Base-by-base conservation (phyloP, 805 yeast genomes). In the Candida argentea region DNA sequence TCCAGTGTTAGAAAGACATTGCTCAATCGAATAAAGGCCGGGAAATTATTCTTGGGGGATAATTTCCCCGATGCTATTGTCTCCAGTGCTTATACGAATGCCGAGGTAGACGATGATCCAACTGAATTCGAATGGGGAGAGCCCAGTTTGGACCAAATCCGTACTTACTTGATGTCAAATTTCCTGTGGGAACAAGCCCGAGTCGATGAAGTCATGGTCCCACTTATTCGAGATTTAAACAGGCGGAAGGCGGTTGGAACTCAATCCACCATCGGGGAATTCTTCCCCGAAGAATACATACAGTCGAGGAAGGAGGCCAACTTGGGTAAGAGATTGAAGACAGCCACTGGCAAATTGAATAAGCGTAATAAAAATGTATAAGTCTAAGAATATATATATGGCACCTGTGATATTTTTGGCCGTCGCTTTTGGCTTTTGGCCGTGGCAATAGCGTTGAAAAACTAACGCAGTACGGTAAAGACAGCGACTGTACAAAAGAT, bases 91-190 rank as follows among this genome's bases (percentile, higher is more conserved):
- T 91, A 91, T 49, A 36, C 65, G 13, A 46, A 61, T 7, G 95
- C 99, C 0, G 84, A 77, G 19, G 95, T 91, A 3, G 97, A 91
- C 48, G 65, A 65, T 22, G 95, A 87, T 47, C 57, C 59, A 25
- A 80, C 87, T 0, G 65, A 68, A 30, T 87, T 91, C 53, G 69
- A 69, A 26, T 91, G 98, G 98, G 97, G 96, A 0, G 55, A 62
- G 2, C 95, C 96, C 0, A 85, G 83, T 47, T 53, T 87, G 33
- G 96, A 86, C 41, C 74, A 73, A 38, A 57, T 91, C 28, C 57
- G 96, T 17, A 61, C 71, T 1, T 87, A 70, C 40, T 58, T 91
- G 50, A 70, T 69, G 67, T 61, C 55, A 25, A 73, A 73, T 25
- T 74, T 86, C 6, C 86, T 87, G 3, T 93, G 99, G 96, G 57